Conservation (phyloP, 192 early-diverging fungal species). For the Coemansia biformis region DNA sequence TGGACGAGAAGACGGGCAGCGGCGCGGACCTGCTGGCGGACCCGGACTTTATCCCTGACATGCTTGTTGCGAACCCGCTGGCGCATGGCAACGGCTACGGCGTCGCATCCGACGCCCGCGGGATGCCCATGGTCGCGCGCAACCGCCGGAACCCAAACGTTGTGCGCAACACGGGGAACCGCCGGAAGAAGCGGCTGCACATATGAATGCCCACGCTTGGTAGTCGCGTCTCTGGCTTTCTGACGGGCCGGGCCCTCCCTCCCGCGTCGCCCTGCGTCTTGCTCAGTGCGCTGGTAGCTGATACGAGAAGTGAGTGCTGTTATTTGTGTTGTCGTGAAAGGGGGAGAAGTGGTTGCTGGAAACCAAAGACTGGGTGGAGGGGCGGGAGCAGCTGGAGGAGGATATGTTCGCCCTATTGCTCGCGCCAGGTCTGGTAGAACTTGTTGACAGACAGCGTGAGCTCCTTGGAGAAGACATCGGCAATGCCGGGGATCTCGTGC, state of each 20-base stretch:
- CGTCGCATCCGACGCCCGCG: conserved; percentile 60
- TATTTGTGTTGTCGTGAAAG: too few species aligned
- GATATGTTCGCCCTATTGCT: conserved; percentile 1
- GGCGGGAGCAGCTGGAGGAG: too few species aligned
- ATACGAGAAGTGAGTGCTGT: too few species aligned
- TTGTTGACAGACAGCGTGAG: conserved; percentile 47
- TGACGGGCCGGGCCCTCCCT: too few species aligned
- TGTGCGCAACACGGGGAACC: conserved; percentile 48
- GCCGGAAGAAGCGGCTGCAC: conserved; percentile 52
- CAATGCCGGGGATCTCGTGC: conserved; percentile 51
- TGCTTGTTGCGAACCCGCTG: conserved; percentile 10
- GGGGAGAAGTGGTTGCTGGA: too few species aligned
- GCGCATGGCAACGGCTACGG: conserved; percentile 35
- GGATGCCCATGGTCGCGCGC: conserved; percentile 58
- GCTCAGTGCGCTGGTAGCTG: too few species aligned
- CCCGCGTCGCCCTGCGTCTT: too few species aligned
- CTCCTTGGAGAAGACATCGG: conserved; percentile 51
- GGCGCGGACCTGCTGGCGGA: conserved; percentile 32
- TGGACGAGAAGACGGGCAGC: conserved; percentile 20
- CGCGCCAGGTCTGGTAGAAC: conserved; percentile 49
- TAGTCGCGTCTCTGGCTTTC: too few species aligned
- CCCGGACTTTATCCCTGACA: conserved; percentile 33
- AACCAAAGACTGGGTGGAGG: too few species aligned
- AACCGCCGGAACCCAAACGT: conserved; percentile 69
- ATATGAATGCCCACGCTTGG: too few species aligned